Conservation (phyloP, 352 stramenopile genomes). For the Globisporangium nunn region DNA sequence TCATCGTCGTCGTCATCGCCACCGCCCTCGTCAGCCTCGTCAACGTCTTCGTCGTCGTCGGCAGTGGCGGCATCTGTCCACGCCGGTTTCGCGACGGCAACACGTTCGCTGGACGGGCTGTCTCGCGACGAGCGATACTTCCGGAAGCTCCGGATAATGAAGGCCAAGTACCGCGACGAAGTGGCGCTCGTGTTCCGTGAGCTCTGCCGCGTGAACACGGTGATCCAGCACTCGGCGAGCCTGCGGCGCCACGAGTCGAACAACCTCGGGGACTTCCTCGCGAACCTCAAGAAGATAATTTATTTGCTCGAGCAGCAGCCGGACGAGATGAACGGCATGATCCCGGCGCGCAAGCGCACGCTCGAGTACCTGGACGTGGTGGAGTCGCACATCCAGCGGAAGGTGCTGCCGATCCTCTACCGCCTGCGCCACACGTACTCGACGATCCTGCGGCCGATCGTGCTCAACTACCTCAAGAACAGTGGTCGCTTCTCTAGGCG, state of each 20-base stretch:
- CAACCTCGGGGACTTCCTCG: constrained; percentile 73
- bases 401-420: constrained; percentile 75
- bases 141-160: constrained; percentile 58
- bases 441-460: constrained; percentile 65
- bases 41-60: background rate
- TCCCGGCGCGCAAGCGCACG: constrained; percentile 59
- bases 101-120: background rate
- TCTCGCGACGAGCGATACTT: constrained; percentile 61
- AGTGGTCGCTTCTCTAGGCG: constrained; percentile 48
- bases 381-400: constrained; percentile 79
- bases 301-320: constrained; percentile 83
- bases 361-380: constrained; percentile 76
- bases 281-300: constrained; percentile 88
- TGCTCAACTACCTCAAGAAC: constrained; percentile 76
- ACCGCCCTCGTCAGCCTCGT: background rate
- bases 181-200: constrained; percentile 75
- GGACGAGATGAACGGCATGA: constrained; percentile 67
- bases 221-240: constrained; percentile 75
- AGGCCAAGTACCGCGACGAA: constrained; percentile 69
- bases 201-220: constrained; percentile 70
- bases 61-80: background rate
- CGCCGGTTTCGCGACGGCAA: too few species aligned
- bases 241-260: constrained; percentile 72
- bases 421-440: constrained; percentile 75
- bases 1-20: background rate